phyloP scores from a whole-genome alignment of 495 filamentous ascomycete genomes.

The Lasiosphaeria miniovina region DNA sequence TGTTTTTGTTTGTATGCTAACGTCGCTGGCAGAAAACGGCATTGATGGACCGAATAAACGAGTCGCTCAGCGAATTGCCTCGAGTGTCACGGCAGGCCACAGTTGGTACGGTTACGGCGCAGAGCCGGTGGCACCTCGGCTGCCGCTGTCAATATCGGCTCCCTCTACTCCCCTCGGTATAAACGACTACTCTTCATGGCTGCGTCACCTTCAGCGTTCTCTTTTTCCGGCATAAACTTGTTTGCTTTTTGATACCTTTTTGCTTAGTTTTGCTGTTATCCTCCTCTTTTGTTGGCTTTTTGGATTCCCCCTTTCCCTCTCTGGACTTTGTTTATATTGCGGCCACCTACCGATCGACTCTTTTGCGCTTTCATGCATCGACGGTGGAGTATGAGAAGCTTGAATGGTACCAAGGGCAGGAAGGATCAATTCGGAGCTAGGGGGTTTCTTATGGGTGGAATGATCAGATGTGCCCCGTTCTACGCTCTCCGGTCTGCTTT shows the following conservation, averaged over 20 bases:
- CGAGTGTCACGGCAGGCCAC: not conserved
- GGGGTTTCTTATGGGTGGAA: no score
- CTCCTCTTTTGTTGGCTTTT: constrained; percentile 2
- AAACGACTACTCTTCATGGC: not conserved
- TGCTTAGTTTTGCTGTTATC: constrained; percentile 12
- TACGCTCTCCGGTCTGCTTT: no score
- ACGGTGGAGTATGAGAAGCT: constrained; percentile 17
- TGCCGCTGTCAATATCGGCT: not conserved
- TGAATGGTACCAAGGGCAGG: constrained; percentile 4
- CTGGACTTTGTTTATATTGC: constrained; percentile 13
- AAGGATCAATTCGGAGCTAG: not conserved
- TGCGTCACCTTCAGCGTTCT: constrained; percentile 3
- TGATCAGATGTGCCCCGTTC: no score
- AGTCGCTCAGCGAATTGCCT: no score
- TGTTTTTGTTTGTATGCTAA: constrained; percentile 26
- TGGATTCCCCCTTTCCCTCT: constrained; percentile 8
- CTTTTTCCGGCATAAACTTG: constrained; percentile 1
- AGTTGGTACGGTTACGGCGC: not conserved
- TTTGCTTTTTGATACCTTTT: constrained; percentile 34
- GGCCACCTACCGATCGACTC: not conserved
- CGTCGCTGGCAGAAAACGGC: not conserved
- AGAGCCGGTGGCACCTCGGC: not conserved
- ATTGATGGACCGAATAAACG: not conserved
- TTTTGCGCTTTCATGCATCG: constrained; percentile 16
- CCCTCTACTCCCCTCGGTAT: not conserved